These are phyloP conservation scores for Cryptococcus sp. DNA, from an alignment of 1,284 basidiomycete genomes.

Conservation along the genomic window DNA sequence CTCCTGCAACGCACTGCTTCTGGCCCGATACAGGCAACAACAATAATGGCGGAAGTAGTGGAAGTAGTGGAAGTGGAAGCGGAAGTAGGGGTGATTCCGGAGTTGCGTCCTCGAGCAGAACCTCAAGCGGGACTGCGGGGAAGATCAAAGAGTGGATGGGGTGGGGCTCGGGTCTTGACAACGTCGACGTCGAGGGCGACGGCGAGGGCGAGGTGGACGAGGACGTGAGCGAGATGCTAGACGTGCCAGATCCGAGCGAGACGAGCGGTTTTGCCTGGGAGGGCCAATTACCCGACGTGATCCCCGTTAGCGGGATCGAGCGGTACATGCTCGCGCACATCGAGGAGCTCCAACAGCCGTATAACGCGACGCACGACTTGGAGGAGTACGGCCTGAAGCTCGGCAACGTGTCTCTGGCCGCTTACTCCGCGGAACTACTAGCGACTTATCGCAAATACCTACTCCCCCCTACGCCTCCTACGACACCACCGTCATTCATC, in stretches of 20 bases:
- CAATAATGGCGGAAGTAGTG: not conserved
- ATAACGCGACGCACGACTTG: slow-evolving; percentile 25
- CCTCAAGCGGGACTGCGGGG: not conserved
- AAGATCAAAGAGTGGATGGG: slow-evolving; percentile 18
- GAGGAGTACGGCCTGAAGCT: slow-evolving; percentile 34
- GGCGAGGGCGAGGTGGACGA: not conserved
- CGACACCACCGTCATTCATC: slow-evolving; percentile 19
- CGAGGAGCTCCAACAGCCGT: slow-evolving; percentile 21
- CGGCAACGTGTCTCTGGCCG: slow-evolving; percentile 27
- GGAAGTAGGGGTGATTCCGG: not conserved
- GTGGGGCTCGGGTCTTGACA: slow-evolving; percentile 3
- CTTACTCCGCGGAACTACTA: slow-evolving; percentile 31
- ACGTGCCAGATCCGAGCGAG: not conserved
- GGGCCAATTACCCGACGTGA: slow-evolving; percentile 19
- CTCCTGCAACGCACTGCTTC: slow-evolving; percentile 21
- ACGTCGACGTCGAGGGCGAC: slow-evolving; percentile 4
- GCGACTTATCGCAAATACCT: slow-evolving; percentile 31
- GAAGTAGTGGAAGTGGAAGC: not conserved
- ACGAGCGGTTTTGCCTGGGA: slow-evolving; percentile 13
- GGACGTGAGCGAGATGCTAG: too few species aligned
- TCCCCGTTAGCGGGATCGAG: slow-evolving; percentile 23
- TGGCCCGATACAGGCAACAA: slow-evolving; percentile 10
- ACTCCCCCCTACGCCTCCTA: slow-evolving; percentile 6
- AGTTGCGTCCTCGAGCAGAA: too few species aligned
- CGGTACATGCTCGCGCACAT: slow-evolving; percentile 30